Conservation (phyloP, 345 rosid species). For the Syzygium oleosum region DNA sequence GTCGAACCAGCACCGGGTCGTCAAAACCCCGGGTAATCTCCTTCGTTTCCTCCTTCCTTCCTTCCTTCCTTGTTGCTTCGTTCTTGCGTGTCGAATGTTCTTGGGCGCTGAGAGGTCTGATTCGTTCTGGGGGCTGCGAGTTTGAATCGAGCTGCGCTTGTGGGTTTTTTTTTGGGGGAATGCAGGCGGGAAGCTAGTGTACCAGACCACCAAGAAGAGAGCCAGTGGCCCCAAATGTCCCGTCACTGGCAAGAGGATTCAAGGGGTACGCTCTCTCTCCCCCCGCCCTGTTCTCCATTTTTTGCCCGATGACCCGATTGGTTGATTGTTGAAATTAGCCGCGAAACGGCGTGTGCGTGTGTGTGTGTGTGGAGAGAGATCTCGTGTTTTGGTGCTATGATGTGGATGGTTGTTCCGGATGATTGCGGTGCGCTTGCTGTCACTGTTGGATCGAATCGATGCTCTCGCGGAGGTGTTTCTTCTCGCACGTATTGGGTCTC, state of each 20-base stretch:
- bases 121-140: background rate
- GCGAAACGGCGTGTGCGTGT: background rate
- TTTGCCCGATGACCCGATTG: background rate
- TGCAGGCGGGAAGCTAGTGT: constrained; percentile 84
- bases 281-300: background rate
- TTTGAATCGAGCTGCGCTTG: background rate
- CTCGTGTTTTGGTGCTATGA: background rate
- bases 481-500: background rate
- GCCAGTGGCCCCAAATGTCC: constrained; percentile 90
- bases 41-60: background rate
- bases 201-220: constrained; percentile 79
- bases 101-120: background rate
- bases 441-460: background rate
- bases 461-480: background rate
- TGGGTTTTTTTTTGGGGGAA: background rate
- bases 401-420: background rate
- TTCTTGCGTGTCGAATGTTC: background rate
- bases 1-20: constrained; percentile 86
- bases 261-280: constrained; percentile 53
- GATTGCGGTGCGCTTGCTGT: background rate
- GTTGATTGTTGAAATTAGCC: background rate
- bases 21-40: constrained; percentile 75
- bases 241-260: constrained; percentile 86
- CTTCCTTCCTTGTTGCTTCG: too few species aligned
- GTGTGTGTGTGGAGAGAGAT: background rate